phyloP scores from a whole-genome alignment of 192 early-diverging fungal genomes.

The Dissophora globulifera region DNA sequence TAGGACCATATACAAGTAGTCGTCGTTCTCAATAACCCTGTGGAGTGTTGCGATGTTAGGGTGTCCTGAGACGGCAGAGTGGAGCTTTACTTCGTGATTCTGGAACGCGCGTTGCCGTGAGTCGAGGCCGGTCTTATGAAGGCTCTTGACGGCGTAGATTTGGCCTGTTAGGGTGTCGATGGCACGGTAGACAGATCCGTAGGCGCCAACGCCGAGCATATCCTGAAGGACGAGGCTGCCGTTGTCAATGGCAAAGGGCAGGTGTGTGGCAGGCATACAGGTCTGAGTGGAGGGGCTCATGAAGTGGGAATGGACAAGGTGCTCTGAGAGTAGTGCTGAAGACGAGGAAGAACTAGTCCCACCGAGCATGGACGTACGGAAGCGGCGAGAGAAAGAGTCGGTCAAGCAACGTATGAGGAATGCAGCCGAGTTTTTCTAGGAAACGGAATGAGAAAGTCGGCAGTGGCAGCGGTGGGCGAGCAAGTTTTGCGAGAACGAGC shows the following conservation, averaged over 20 bases:
- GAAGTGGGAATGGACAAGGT: neutral
- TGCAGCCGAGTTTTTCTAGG: neutral
- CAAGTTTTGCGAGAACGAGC: too few relatives aligned
- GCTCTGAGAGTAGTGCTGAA: neutral
- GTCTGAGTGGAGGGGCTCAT: constrained; percentile 31
- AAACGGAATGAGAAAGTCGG: too few relatives aligned
- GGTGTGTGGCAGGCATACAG: constrained; percentile 8
- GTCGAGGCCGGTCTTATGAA: constrained; percentile 69
- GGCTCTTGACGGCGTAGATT: constrained; percentile 78
- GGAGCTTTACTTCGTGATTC: constrained; percentile 72
- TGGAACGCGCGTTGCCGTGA: constrained; percentile 71
- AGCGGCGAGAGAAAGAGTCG: neutral
- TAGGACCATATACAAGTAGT: constrained; percentile 71
- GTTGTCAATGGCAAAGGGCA: constrained; percentile 42
- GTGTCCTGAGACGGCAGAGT: constrained; percentile 70
- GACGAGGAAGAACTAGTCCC: neutral
- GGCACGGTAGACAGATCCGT: constrained; percentile 81
- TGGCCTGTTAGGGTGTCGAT: constrained; percentile 63
- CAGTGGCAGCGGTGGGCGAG: too few relatives aligned
- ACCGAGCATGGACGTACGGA: constrained; percentile 3
- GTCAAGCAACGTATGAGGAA: neutral
- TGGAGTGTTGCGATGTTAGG: constrained; percentile 74
- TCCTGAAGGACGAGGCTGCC: constrained; percentile 53
- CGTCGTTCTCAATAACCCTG: constrained; percentile 70
- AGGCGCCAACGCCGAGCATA: constrained; percentile 78